Base-by-base conservation (phyloP, 2,329 filamentous ascomycete species). In the Alternaria triticimaculans region DNA sequence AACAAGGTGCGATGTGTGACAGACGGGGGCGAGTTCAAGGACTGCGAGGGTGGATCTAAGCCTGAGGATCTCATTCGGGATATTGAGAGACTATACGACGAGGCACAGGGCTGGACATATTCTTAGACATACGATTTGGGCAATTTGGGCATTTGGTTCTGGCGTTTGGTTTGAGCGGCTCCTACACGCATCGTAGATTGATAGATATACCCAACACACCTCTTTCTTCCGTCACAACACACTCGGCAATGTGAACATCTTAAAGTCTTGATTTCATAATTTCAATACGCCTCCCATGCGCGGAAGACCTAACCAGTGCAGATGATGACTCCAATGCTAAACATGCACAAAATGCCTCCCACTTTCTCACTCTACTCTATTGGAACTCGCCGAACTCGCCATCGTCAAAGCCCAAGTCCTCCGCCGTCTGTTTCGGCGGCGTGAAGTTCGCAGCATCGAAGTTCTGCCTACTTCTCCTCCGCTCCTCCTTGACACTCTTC, bases 371-470 rank as follows among this genome's bases (percentile, higher is more conserved):
- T 10, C 12, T n/a, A 18, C 51, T 18, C 71, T 73, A 87, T 73
- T 87, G 85, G 82, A 96, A 96, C 80, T 96, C 93, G 20, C 92
- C 93, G 86, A 94, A 94, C 75, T 95, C 91, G 2, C 93, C 93
- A 77, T 97, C 92, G 74, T 96, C 93, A 72, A 96, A 96, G 0
- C 92, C 92, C 68, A 95, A 74, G 62, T 93, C 89, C 74, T 89
- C 78, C 15, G 83, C 82, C 44, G 80, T 80, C 57, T 72, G 72
- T 23, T 67, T 68, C 3, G 62, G 58, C 50, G 65, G 63, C 30
- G 46, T 23, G 15, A 53, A 53, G 41, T 50, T 46, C 46, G 65
- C 60, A 12, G 60, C 30, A 11, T 80, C 77, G 53, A 77, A 78
- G n/a, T 64, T 82, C 73, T 83, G 85, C 78, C 83, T 78, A 68